Conservation (phyloP, 306 rosid genomes). For the Senna siamea region DNA sequence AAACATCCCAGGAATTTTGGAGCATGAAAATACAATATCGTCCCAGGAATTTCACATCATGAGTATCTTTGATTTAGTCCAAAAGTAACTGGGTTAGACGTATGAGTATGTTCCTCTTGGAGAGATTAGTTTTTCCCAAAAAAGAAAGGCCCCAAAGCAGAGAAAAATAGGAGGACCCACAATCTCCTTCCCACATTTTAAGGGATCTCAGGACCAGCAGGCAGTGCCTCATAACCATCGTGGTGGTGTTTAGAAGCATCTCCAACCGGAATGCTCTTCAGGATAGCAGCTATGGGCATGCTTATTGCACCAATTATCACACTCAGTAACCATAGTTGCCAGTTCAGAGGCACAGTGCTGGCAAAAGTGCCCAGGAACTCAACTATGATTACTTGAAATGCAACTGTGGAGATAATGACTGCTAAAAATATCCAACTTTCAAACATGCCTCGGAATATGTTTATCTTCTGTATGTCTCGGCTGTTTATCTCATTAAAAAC, state of each 20-base stretch:
- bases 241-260: conserved; percentile 43
- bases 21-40: background rate
- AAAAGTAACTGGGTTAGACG: conserved; percentile 33
- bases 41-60: background rate
- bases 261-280: conserved; percentile 85
- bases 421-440: conserved; percentile 75
- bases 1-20: background rate
- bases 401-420: conserved; percentile 61
- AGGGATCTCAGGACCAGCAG: conserved; percentile 65
- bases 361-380: conserved; percentile 89
- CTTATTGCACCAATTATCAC: conserved; percentile 74
- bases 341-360: conserved; percentile 88
- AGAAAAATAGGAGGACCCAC: background rate
- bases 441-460: conserved; percentile 80
- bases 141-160: background rate
- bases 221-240: conserved; percentile 77
- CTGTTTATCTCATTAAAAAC: conserved; percentile 95
- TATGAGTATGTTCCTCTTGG: conserved; percentile 2
- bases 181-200: conserved; percentile 31
- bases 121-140: conserved; percentile 25
- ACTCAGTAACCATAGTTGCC: conserved; percentile 86
- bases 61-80: background rate
- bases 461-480: conserved; percentile 84
- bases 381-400: conserved; percentile 72
- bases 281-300: conserved; percentile 70